Conservation (phyloP, 768 basidiomycete species). For the Terana coerulea region DNA sequence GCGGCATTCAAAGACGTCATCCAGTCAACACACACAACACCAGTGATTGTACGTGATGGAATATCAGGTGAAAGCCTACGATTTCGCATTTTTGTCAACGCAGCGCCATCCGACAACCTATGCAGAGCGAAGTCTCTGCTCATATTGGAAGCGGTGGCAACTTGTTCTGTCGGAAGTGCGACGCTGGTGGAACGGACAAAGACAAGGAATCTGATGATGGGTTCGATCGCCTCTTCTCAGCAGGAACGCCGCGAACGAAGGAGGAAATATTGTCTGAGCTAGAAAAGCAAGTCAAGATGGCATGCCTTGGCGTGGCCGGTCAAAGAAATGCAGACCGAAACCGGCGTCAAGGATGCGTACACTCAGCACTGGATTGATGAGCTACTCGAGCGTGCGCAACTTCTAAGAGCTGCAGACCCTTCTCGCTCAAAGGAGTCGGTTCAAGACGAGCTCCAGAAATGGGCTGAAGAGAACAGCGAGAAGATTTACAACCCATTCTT, state of each 20-base stretch:
- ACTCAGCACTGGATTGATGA: slow-evolving; percentile 16
- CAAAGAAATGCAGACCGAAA: slow-evolving; percentile 12
- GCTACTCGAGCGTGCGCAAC: slow-evolving; percentile 11
- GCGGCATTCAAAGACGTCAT: slow-evolving; percentile 8
- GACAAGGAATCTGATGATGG: slow-evolving; percentile 31
- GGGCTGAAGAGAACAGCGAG: not conserved
- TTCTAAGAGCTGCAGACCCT: not conserved
- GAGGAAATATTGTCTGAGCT: slow-evolving; percentile 1
- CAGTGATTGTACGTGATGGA: slow-evolving; percentile 26
- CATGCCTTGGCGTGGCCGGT: slow-evolving; percentile 11
- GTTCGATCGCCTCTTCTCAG: slow-evolving; percentile 16
- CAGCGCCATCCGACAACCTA: slow-evolving; percentile 21
- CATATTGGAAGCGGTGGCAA: slow-evolving; percentile 42
- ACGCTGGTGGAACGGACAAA: slow-evolving; percentile 32
- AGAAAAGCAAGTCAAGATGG: slow-evolving; percentile 1
- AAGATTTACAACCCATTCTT: not conserved
- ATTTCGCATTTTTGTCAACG: slow-evolving; percentile 1
- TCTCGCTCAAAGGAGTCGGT: not conserved
- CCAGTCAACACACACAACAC: slow-evolving; percentile 30
- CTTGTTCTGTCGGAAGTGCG: slow-evolving; percentile 35
- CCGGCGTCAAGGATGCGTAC: slow-evolving; percentile 20
- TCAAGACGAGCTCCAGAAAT: not conserved
- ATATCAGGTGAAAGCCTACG: slow-evolving; percentile 4
- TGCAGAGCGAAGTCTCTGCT: slow-evolving; percentile 14
- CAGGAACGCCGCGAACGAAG: not conserved